Evolutionary conservation across 495 filamentous ascomycete genomes (phyloP).

Genomic region (Xylaria intraflava): DNA sequence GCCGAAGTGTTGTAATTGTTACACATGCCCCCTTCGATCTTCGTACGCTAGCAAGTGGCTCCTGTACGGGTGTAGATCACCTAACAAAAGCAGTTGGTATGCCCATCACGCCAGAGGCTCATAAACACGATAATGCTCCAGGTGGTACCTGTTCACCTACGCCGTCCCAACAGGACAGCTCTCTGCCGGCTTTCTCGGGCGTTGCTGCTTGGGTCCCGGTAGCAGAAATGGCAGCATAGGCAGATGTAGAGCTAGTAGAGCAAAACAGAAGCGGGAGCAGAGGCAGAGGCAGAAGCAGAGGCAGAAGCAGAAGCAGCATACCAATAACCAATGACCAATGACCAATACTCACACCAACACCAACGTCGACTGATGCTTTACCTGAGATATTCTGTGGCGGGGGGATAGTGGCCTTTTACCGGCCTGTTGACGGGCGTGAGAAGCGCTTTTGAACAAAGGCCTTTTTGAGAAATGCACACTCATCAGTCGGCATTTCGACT

Average conservation of each 20-base stretch:
- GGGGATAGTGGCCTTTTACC: not conserved
- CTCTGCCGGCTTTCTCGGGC: not conserved
- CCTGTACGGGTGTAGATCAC: constrained; percentile 2
- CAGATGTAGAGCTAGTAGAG: not conserved
- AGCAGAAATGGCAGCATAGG: not conserved
- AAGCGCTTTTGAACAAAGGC: not conserved
- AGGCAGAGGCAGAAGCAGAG: not conserved
- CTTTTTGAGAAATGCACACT: constrained; percentile 5
- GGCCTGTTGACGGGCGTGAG: not conserved
- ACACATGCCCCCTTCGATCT: constrained; percentile 2
- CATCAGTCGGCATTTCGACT: constrained; percentile 1
- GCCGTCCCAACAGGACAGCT: not conserved
- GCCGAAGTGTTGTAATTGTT: constrained; percentile 6
- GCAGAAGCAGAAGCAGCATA: not conserved
- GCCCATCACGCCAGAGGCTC: not conserved
- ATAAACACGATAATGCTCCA: not conserved
- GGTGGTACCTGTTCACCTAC: not conserved
- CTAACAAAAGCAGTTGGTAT: not conserved
- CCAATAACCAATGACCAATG: too few species aligned
- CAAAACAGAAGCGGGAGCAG: not conserved
- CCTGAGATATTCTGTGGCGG: not conserved
- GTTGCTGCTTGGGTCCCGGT: not conserved
- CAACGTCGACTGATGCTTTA: not conserved
- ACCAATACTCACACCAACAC: not conserved
- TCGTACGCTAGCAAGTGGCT: constrained; percentile 3